Conservation (phyloP, 116 monocot genomes). For the Zostera marina region DNA sequence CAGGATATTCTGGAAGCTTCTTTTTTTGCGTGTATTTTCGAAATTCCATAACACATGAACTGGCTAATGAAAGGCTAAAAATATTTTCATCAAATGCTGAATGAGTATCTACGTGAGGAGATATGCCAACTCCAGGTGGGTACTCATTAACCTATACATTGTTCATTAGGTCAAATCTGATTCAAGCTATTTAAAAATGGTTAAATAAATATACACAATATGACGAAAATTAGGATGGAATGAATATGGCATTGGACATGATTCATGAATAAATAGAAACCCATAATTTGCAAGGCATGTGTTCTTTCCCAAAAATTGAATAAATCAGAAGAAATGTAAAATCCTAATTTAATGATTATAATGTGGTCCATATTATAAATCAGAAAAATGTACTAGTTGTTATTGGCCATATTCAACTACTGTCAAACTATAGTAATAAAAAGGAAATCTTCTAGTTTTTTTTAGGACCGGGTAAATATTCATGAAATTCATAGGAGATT, state of each 20-base stretch:
- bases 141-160: conserved; percentile 85
- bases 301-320: too few relatives aligned
- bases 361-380: too few relatives aligned
- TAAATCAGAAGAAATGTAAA: too few relatives aligned
- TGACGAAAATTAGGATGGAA: neutral
- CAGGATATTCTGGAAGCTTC: conserved; percentile 9
- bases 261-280: too few relatives aligned
- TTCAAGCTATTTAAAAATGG: neutral
- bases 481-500: too few relatives aligned
- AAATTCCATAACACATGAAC: conserved; percentile 92
- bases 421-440: too few relatives aligned
- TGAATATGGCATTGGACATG: neutral
- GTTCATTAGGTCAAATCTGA: neutral
- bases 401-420: too few relatives aligned
- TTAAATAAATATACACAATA: neutral
- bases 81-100: conserved; percentile 86
- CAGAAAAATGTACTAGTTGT: too few relatives aligned
- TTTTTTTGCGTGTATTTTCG: conserved; percentile 41
- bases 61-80: conserved; percentile 68
- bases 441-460: neutral
- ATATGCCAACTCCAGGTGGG: conserved; percentile 70
- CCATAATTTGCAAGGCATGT: too few relatives aligned
- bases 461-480: neutral
- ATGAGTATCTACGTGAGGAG: conserved; percentile 94
- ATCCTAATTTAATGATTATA: too few relatives aligned